Evolutionary conservation across 148 eudicot species (phyloP).

Genomic region (Arctostaphylos glauca): DNA sequence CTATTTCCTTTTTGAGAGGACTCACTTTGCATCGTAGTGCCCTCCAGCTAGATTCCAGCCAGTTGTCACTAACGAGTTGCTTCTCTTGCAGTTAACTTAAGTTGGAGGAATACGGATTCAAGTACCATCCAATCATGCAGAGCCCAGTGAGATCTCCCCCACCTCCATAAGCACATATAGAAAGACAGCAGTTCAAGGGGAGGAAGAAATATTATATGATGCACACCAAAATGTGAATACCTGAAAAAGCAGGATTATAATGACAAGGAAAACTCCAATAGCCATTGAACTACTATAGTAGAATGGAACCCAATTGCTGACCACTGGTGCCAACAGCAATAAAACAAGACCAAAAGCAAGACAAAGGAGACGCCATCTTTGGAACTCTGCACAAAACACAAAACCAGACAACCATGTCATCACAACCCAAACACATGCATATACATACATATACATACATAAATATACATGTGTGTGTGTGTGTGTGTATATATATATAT

Average conservation of each 20-base stretch:
- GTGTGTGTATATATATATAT: too few species aligned
- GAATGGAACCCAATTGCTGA: slow-evolving; percentile 91
- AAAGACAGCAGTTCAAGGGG: too few species aligned
- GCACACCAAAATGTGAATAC: slow-evolving; percentile 31
- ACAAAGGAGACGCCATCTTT: slow-evolving; percentile 73
- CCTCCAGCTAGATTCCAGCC: too few species aligned
- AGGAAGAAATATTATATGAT: neutral
- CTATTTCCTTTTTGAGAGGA: too few species aligned
- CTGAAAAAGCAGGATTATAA: slow-evolving; percentile 90
- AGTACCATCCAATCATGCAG: too few species aligned
- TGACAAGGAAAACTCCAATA: slow-evolving; percentile 76
- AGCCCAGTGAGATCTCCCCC: too few species aligned
- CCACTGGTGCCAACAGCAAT: slow-evolving; percentile 75
- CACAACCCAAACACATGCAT: neutral
- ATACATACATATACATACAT: neutral
- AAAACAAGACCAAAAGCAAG: slow-evolving; percentile 62
- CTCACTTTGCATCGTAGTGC: too few species aligned
- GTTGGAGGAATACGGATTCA: too few species aligned
- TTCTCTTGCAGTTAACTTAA: too few species aligned
- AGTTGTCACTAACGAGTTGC: too few species aligned
- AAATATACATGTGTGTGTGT: too few species aligned
- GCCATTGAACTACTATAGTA: slow-evolving; percentile 95
- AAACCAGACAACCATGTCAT: neutral
- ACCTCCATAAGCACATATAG: too few species aligned
- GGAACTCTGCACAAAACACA: slow-evolving; percentile 57